Base-by-base conservation (phyloP, 1,139 yeast genomes). In the Chernovozyma sophiae-reginae region DNA sequence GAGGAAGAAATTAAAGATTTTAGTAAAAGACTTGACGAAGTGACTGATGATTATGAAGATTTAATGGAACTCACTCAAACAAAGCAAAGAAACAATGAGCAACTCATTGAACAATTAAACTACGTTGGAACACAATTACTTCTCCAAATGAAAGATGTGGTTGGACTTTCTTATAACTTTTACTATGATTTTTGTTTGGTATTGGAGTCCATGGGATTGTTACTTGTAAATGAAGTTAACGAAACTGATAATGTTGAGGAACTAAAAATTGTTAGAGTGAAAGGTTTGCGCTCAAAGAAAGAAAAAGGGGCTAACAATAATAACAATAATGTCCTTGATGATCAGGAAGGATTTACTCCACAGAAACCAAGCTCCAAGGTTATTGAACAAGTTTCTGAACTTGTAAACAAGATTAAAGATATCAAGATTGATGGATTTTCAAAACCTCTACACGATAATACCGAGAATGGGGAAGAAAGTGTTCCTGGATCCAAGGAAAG, bases 141-240 rank as follows among this genome's bases (percentile, higher is more conserved):
- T 29, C 27, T 32, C 7, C 50, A 48, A 27, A 36, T 63, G 2
- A 51, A 49, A 31, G 37, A 37, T 17, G 50, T 65, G 4, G 41
- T 55, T 3, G 49, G 47, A 4, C 43, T 45, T 17, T 52, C 55
- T 34, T 61, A 52, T 43, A 56, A 56, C 10, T 59, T 52, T 35
- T 60, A 70, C 38, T 43, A 61, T 17, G 74, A 81, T 29, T 69
- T 76, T 36, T 79, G 86, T 48, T 65, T 74, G 36, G 64, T 85
- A 2, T 64, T 90, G 37, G 96, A 86, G 51, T 73, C 85, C 2
- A 79, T 89, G 71, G 97, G 97, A 1, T 65, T 90, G 36, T 57
- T 84, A 17, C 62, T 84, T 33, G 67, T 74, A 0, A 62, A 66
- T 36, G 77, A 74, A 31, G 46, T 46, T 33, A 47, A 45, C 37